Evolutionary conservation across 169 alveolate genomes (phyloP), one percentile per base, ranked within the genome.

Genomic region (Cryptosporidium bovis): DNA sequence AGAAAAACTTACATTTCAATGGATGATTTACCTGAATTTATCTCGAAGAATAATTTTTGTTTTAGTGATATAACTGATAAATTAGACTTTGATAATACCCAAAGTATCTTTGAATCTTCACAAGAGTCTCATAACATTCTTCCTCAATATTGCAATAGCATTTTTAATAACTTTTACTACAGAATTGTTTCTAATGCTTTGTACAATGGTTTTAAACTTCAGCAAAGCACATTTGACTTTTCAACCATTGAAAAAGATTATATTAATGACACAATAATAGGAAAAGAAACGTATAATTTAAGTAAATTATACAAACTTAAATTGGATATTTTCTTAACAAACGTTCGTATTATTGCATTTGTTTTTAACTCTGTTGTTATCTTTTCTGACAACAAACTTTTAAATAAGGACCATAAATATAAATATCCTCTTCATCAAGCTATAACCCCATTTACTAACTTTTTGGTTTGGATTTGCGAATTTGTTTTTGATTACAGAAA

Each of bases 391-490:
- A 34, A 77, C 8, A 44, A 58, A 16, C 10, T n/a, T 44, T 56
- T 71, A 36, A 62, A 77, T 60, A 18, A 20, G 6, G 71, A 77
- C 5, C 18, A 58, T 24, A 71, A 31, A 34, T 55, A 53, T 3
- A 44, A 51, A 0, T 27, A 44, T 24, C 71, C 87, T 16, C 46
- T 33, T 16, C 36, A 40, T 34, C 60, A 44, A 62, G 64, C 51
- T 8, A 44, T 77, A 16, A 48, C 87, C 6, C 40, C 27, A 15
- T 66, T 77, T 44, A 31, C 51, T 10, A 16, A 36, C 20, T 77
- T 58, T 62, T 31, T 77, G 20, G 44, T 77, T 31, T 77, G 87
- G 87, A 60, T 77, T 29, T 77, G 87, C 27, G 87, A 77, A 51
- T 77, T 77, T 24, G 69, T 62, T 20, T 77, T 77, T 62, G 87